Evolutionary conservation across 2,329 filamentous ascomycete genomes (phyloP).

Genomic region (Celoporthe dispersa): DNA sequence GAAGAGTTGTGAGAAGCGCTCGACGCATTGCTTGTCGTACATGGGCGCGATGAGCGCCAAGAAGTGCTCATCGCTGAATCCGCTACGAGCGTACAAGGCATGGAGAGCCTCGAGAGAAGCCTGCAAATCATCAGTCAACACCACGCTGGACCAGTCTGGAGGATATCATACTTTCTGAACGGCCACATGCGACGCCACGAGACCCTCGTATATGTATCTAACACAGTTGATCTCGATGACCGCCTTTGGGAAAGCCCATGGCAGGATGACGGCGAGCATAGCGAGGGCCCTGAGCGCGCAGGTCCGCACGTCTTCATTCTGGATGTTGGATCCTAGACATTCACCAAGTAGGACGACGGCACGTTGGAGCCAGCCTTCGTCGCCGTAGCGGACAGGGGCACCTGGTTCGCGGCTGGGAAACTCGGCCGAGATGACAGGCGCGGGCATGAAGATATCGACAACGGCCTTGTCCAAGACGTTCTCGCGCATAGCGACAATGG

Average conservation of each 20-base stretch:
- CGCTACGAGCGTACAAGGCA: slow-evolving; percentile 75
- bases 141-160: slow-evolving; percentile 7
- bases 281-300: slow-evolving; percentile 79
- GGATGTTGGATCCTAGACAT: slow-evolving; percentile 69
- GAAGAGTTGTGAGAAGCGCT: slow-evolving; percentile 74
- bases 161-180: slow-evolving; percentile 69
- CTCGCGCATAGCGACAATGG: slow-evolving; percentile 80
- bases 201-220: slow-evolving; percentile 69
- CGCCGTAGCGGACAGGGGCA: slow-evolving; percentile 72
- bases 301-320: slow-evolving; percentile 66
- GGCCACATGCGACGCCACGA: slow-evolving; percentile 71
- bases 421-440: slow-evolving; percentile 72
- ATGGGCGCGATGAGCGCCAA: slow-evolving; percentile 77
- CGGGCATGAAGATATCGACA: slow-evolving; percentile 91
- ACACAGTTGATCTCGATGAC: slow-evolving; percentile 74
- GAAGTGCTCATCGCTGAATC: slow-evolving; percentile 79
- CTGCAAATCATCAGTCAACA: slow-evolving; percentile 47
- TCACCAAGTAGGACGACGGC: slow-evolving; percentile 74
- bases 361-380: slow-evolving; percentile 86
- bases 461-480: slow-evolving; percentile 84
- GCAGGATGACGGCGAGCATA: slow-evolving; percentile 77
- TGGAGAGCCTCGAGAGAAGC: slow-evolving; percentile 83
- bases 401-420: slow-evolving; percentile 74
- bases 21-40: slow-evolving; percentile 73
- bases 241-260: slow-evolving; percentile 86